Base-by-base conservation (phyloP, 139 green algal genomes). In the Auxenochlorella pyrenoidosa region DNA sequence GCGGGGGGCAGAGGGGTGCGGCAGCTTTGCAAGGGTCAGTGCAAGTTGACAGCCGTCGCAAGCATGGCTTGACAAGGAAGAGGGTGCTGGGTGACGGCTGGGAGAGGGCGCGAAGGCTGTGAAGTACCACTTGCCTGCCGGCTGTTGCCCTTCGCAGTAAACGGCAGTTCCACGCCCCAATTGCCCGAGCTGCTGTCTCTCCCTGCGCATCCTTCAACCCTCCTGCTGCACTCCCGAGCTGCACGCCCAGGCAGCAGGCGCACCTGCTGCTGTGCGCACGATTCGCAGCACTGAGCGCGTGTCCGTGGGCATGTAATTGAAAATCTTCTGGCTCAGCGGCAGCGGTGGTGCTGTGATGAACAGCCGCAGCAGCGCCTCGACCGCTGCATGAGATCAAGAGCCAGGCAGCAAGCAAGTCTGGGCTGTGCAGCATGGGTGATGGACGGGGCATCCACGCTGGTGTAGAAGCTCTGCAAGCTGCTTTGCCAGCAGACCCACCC, bases 191-290 rank as follows among this genome's bases (percentile, higher is more conserved):
- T 24, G 59, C 36, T 36, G 58, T 26, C 36, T 1, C n/a, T 34
- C 54, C 73, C 3, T 18, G 47, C 47, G 47, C 47, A 6, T 54
- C 10, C 47, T 10, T 54, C 47, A 10, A 6, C 47, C 47, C 47
- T 54, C 8, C 6, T 10, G 47, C 47, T 54, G 47, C 47, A 54
- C 47, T 54, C 47, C 6, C 47, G 10, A 54, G 47, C 32, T 73
- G 51, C 78, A n/a, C n/a, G 43, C 51, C 1, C 28, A 84, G 6
- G 0, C 51, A 54, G 5, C 65, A 22, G 30, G 6, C 63, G 12
- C 76, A 91, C 90, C 88, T 88, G 91, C 91, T 60, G 90, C 91
- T 40, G 58, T 87, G 40, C 90, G 73, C 60, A 94, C 92, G n/a
- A 90, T 84, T 12, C 77, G 71, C 68, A 94, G 79, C 47, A 91